Conservation (phyloP, 768 basidiomycete genomes). For the Kwoniella europaea region DNA sequence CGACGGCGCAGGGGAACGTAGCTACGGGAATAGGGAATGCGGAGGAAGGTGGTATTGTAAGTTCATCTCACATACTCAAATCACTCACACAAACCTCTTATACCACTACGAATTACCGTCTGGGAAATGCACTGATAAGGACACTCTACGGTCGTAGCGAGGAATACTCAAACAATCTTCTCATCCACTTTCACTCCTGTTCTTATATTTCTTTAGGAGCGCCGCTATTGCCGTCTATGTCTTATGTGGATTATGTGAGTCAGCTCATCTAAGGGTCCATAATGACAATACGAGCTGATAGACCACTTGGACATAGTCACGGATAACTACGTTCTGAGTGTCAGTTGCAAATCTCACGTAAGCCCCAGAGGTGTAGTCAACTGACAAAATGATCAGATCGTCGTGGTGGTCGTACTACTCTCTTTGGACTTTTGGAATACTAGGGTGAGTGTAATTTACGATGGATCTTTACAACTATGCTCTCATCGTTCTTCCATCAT, state of each 20-base stretch:
- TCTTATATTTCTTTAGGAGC: slow-evolving; percentile 84
- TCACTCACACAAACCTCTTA: too few relatives aligned
- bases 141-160: slow-evolving; percentile 21
- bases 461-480: too few relatives aligned
- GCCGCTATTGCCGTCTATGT: slow-evolving; percentile 90
- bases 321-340: slow-evolving; percentile 88
- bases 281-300: slow-evolving; percentile 9
- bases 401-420: slow-evolving; percentile 87
- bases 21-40: slow-evolving; percentile 66
- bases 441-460: slow-evolving; percentile 63
- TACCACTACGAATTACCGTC: too few relatives aligned
- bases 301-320: slow-evolving; percentile 65
- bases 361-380: background rate
- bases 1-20: slow-evolving; percentile 21
- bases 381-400: slow-evolving; percentile 65
- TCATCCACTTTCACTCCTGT: slow-evolving; percentile 75
- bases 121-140: too few relatives aligned
- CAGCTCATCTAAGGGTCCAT: background rate
- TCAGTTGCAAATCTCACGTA: slow-evolving; percentile 59
- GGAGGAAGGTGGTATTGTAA: slow-evolving; percentile 72
- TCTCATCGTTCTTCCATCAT: too few relatives aligned
- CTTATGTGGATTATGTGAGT: slow-evolving; percentile 72
- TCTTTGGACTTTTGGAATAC: slow-evolving; percentile 99
- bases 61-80: slow-evolving; percentile 27
- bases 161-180: slow-evolving; percentile 52